Percentiles rank a stretch among this genome's conserved stretches.
Conservation (phyloP, 192 early-diverging fungal genomes). For the Oehlia diaphana region DNA sequence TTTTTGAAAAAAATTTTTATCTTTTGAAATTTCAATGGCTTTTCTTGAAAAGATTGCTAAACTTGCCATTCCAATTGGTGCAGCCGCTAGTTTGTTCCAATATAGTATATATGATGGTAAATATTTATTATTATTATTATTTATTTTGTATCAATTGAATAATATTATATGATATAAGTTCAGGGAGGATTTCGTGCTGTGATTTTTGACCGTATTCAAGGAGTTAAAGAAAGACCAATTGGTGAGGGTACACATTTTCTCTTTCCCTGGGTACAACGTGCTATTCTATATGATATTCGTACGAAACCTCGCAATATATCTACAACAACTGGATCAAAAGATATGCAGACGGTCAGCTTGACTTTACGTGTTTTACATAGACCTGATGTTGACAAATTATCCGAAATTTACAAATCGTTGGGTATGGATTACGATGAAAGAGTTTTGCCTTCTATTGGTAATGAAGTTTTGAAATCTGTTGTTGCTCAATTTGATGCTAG, state of each 20-base stretch:
- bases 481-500: slow-evolving; percentile 98
- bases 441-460: slow-evolving; percentile 96
- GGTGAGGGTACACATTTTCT: slow-evolving; percentile 98
- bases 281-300: slow-evolving; percentile 89
- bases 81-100: slow-evolving; percentile 68
- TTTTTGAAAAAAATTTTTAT: not conserved
- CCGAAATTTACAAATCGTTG: slow-evolving; percentile 85
- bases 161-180: slow-evolving; percentile 54
- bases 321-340: slow-evolving; percentile 98
- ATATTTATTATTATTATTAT: slow-evolving; percentile 8
- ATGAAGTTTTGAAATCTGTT: slow-evolving; percentile 97
- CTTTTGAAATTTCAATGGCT: not conserved
- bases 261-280: slow-evolving; percentile 94
- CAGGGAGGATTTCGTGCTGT: slow-evolving; percentile 96
- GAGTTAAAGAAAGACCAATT: slow-evolving; percentile 77
- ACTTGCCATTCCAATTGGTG: slow-evolving; percentile 75
- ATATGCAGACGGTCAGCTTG: slow-evolving; percentile 98
- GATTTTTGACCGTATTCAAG: slow-evolving; percentile 94
- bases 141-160: not conserved
- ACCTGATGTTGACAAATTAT: slow-evolving; percentile 75
- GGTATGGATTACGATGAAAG: slow-evolving; percentile 97
- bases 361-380: slow-evolving; percentile 91
- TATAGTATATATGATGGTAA: slow-evolving; percentile 94
- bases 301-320: slow-evolving; percentile 96
- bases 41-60: slow-evolving; percentile 71